These are phyloP conservation scores for Russula brevipes DNA, from an alignment of 768 basidiomycete genomes.

Conservation along the genomic window DNA sequence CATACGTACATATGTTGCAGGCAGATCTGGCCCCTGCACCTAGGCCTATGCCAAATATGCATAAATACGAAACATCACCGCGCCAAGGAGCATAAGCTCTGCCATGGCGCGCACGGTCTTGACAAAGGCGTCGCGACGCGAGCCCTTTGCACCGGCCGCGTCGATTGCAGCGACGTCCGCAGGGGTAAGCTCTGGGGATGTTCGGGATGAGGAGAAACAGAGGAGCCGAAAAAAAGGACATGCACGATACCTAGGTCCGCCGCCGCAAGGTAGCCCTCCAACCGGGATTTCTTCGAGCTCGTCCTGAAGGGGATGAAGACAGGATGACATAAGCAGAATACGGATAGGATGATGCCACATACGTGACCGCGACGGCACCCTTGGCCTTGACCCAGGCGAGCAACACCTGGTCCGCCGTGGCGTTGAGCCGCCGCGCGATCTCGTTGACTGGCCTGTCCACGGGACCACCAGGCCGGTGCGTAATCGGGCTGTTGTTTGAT, in stretches of 20 bases:
- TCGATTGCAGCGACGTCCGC: slow-evolving; percentile 55
- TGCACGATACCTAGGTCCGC: slow-evolving; percentile 52
- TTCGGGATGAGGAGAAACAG: not conserved
- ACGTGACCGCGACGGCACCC: slow-evolving; percentile 63
- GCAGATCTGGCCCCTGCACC: not conserved
- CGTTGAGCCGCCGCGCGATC: slow-evolving; percentile 48
- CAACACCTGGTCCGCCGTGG: slow-evolving; percentile 59
- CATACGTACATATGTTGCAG: not conserved
- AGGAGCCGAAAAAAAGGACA: not conserved
- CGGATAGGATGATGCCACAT: slow-evolving; percentile 13
- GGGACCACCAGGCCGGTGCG: slow-evolving; percentile 53
- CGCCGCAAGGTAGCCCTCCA: slow-evolving; percentile 63
- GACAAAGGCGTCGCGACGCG: slow-evolving; percentile 11
- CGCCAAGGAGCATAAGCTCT: slow-evolving; percentile 15
- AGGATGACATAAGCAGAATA: no score
- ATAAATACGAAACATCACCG: slow-evolving; percentile 12
- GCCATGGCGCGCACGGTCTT: slow-evolving; percentile 6
- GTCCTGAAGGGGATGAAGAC: slow-evolving; percentile 36
- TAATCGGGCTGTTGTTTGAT: slow-evolving; percentile 48
- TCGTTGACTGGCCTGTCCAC: slow-evolving; percentile 53
- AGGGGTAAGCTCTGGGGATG: slow-evolving; percentile 40
- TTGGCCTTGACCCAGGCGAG: slow-evolving; percentile 70
- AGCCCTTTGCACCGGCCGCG: slow-evolving; percentile 46
- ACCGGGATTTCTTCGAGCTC: slow-evolving; percentile 58
- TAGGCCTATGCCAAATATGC: slow-evolving; percentile 3